phyloP scores from a whole-genome alignment of 2,329 filamentous ascomycete species.

The Pseudocercospora crystallina region DNA sequence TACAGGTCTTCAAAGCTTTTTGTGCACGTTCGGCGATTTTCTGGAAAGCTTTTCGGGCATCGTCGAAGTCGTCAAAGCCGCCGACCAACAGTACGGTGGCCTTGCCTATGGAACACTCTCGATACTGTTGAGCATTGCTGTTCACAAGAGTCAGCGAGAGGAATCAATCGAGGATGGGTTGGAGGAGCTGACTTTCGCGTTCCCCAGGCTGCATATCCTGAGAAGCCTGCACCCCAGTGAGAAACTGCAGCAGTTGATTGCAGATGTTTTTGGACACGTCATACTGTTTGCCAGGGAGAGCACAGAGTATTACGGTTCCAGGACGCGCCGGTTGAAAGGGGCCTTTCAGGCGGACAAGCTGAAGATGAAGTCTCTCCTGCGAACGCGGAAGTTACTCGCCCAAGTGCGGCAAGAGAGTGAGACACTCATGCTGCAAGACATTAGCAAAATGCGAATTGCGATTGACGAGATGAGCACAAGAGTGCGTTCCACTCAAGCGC shows the following conservation, averaged over 20 bases:
- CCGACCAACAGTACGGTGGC: slow-evolving; percentile 14
- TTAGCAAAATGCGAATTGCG: too few relatives aligned
- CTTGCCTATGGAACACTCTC: slow-evolving; percentile 14
- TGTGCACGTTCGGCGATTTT: slow-evolving; percentile 9
- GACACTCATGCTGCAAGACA: slow-evolving; percentile 2
- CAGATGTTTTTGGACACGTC: slow-evolving; percentile 1
- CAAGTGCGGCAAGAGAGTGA: slow-evolving; percentile 8
- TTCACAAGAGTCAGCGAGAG: slow-evolving; percentile 7
- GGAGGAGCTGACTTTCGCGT: slow-evolving; percentile 10
- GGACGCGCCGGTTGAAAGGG: not conserved
- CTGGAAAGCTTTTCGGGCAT: slow-evolving; percentile 16
- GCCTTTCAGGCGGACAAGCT: not conserved
- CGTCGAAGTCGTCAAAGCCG: slow-evolving; percentile 6
- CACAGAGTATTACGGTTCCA: slow-evolving; percentile 8
- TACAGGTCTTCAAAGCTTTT: slow-evolving; percentile 1
- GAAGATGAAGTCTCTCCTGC: slow-evolving; percentile 2
- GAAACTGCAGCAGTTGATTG: slow-evolving; percentile 5
- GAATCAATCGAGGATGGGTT: slow-evolving; percentile 4
- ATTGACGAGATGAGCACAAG: too few relatives aligned
- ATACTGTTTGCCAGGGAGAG: slow-evolving; percentile 9
- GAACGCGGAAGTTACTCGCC: slow-evolving; percentile 2
- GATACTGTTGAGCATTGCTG: slow-evolving; percentile 2
- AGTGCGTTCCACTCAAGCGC: too few relatives aligned
- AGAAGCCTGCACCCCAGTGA: not conserved
- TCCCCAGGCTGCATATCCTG: slow-evolving; percentile 9